These are phyloP conservation scores for Gelatoporia subvermispora DNA, from an alignment of 768 basidiomycete species.

Conservation along the genomic window DNA sequence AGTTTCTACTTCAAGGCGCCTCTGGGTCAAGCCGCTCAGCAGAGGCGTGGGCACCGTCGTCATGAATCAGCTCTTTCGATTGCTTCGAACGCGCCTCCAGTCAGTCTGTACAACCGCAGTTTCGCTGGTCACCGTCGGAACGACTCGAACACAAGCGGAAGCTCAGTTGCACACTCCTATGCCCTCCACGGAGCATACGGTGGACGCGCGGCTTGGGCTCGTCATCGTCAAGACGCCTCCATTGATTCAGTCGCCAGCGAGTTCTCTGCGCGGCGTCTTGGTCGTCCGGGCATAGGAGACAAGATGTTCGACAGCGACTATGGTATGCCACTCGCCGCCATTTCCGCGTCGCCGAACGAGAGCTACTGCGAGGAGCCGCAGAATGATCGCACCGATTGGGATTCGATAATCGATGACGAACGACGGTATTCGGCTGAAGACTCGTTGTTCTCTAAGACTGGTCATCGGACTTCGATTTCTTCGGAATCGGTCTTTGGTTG, in stretches of 20 bases:
- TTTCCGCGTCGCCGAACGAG: slow-evolving; percentile 61
- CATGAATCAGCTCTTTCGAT: slow-evolving; percentile 51
- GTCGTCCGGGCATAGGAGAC: slow-evolving; percentile 74
- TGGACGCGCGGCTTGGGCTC: slow-evolving; percentile 55
- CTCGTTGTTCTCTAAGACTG: slow-evolving; percentile 49
- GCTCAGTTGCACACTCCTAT: slow-evolving; percentile 54
- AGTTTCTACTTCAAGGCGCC: slow-evolving; percentile 69
- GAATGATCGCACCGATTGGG: slow-evolving; percentile 41
- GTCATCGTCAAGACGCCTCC: slow-evolving; percentile 52
- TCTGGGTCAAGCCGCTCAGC: slow-evolving; percentile 16
- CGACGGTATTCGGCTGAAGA: slow-evolving; percentile 26
- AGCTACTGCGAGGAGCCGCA: slow-evolving; percentile 30
- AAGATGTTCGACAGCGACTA: slow-evolving; percentile 77
- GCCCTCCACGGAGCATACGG: slow-evolving; percentile 48
- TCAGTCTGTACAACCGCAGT: slow-evolving; percentile 70
- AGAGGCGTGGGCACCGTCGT: slow-evolving; percentile 47
- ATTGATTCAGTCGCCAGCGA: slow-evolving; percentile 66
- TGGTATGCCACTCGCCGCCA: slow-evolving; percentile 52
- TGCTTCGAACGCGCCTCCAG: slow-evolving; percentile 57
- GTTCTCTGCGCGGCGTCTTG: slow-evolving; percentile 50
- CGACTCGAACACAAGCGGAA: slow-evolving; percentile 55
- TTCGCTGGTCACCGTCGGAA: slow-evolving; percentile 44
- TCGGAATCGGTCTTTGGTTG: slow-evolving; percentile 62
- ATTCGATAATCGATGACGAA: slow-evolving; percentile 63
- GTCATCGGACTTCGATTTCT: slow-evolving; percentile 43